Evolutionary conservation across 2,329 filamentous ascomycete species (phyloP).

Genomic region (Penicillium sp.): DNA sequence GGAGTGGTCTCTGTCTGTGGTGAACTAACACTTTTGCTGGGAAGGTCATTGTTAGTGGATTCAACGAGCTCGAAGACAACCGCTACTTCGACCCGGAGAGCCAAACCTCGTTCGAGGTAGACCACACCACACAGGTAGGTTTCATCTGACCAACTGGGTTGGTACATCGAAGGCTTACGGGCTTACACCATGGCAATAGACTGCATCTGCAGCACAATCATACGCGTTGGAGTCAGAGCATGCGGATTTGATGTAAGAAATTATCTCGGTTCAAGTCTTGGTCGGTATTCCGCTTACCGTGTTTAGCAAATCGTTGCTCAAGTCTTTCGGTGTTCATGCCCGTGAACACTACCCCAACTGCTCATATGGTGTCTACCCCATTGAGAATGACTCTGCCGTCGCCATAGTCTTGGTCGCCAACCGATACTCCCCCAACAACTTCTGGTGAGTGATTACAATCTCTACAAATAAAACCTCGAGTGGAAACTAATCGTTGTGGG

Average conservation of each 20-base stretch:
- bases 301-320: conserved; percentile 77
- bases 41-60: conserved; percentile 74
- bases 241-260: conserved; percentile 71
- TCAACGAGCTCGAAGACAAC: conserved; percentile 76
- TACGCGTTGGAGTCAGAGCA: conserved; percentile 74
- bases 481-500: neutral
- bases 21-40: conserved; percentile 1
- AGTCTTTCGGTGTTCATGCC: conserved; percentile 71
- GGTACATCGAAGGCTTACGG: conserved; percentile 9
- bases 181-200: conserved; percentile 48
- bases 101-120: conserved; percentile 82
- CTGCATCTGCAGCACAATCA: conserved; percentile 78
- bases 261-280: neutral
- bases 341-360: conserved; percentile 85
- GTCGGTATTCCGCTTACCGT: neutral
- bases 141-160: neutral
- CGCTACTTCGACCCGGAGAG: conserved; percentile 89
- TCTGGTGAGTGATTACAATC: conserved; percentile 62
- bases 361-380: conserved; percentile 78
- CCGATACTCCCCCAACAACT: conserved; percentile 98
- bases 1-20: neutral
- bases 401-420: conserved; percentile 85
- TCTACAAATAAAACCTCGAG: too few relatives aligned
- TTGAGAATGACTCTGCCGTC: conserved; percentile 69
- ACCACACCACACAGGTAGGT: conserved; percentile 73